Conservation (phyloP, 768 basidiomycete species). For the Agrocybe praecox region DNA sequence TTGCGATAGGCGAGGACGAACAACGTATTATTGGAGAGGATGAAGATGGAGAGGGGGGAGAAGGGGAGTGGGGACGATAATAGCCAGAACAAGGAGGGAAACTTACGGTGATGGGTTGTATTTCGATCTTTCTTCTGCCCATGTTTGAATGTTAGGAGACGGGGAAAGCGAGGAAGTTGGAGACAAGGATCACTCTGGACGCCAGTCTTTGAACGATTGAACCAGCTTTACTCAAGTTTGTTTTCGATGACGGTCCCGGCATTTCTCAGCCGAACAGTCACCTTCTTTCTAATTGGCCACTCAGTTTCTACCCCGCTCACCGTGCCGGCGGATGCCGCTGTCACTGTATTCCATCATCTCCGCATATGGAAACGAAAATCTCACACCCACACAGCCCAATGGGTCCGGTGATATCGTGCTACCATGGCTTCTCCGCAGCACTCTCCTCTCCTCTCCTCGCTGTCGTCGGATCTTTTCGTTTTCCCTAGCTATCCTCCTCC, state of each 20-base stretch:
- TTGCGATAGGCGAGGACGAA: slow-evolving; percentile 19
- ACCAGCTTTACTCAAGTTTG: slow-evolving; percentile 24
- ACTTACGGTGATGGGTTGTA: slow-evolving; percentile 78
- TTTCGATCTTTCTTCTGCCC: slow-evolving; percentile 83
- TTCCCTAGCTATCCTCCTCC: slow-evolving; percentile 6
- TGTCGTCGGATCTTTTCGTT: slow-evolving; percentile 21
- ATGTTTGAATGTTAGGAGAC: slow-evolving; percentile 33
- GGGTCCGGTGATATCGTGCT: slow-evolving; percentile 24
- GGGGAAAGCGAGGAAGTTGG: slow-evolving; percentile 21
- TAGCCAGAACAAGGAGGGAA: slow-evolving; percentile 14
- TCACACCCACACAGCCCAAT: slow-evolving; percentile 23
- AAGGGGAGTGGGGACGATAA: slow-evolving; percentile 14
- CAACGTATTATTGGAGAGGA: slow-evolving; percentile 31
- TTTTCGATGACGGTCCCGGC: slow-evolving; percentile 21
- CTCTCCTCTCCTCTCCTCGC: slow-evolving; percentile 14
- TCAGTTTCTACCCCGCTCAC: slow-evolving; percentile 11
- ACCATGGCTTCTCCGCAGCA: slow-evolving; percentile 25
- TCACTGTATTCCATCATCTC: slow-evolving; percentile 2
- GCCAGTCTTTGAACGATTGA: slow-evolving; percentile 24
- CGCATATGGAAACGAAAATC: slow-evolving; percentile 15
- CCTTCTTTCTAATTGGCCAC: slow-evolving; percentile 14
- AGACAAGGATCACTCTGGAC: slow-evolving; percentile 13
- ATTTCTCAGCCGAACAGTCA: slow-evolving; percentile 15
- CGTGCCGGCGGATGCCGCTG: slow-evolving; percentile 21
- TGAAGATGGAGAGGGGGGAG: slow-evolving; percentile 18